Evolutionary conservation across 352 stramenopile species (phyloP).

Genomic region (Phytophthora tentaculata): DNA sequence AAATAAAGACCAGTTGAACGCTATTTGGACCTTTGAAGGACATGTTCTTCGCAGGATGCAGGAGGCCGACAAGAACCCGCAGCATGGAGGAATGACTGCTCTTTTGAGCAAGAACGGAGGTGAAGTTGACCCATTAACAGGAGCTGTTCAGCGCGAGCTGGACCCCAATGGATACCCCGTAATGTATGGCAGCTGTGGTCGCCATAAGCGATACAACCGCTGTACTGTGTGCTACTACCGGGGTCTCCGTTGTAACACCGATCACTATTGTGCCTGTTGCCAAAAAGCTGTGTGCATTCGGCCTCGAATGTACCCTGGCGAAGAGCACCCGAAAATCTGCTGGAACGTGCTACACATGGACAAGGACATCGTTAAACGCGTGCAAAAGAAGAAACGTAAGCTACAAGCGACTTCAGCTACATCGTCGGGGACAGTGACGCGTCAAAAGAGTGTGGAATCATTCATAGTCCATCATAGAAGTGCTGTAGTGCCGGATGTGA

Average conservation of each 20-base stretch:
- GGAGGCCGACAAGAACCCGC: constrained; percentile 46
- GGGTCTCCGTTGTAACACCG: constrained; percentile 67
- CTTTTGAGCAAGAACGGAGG: constrained; percentile 17
- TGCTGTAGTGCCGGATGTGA: constrained; percentile 39
- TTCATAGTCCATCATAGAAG: constrained; percentile 9
- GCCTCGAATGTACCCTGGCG: constrained; percentile 66
- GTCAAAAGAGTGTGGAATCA: constrained; percentile 16
- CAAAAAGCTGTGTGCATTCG: constrained; percentile 77
- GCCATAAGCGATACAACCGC: constrained; percentile 72
- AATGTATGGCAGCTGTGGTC: constrained; percentile 69
- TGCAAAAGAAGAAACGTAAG: constrained; percentile 72
- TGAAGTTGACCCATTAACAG: constrained; percentile 14
- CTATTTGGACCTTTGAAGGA: constrained; percentile 70
- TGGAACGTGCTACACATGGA: constrained; percentile 86
- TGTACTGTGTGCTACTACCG: constrained; percentile 82
- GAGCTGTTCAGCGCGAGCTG: constrained; percentile 22
- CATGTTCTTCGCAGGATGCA: constrained; percentile 58
- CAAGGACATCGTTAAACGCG: constrained; percentile 74
- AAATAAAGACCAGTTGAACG: constrained; percentile 60
- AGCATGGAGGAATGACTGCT: constrained; percentile 22
- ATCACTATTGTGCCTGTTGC: constrained; percentile 74
- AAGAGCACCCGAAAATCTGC: constrained; percentile 78
- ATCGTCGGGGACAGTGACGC: constrained; percentile 5
- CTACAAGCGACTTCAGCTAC: constrained; percentile 7
- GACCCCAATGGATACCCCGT: constrained; percentile 59